Evolutionary conservation across 2,329 filamentous ascomycete species (phyloP), one percentile per base, ranked within the genome.

Genomic region (Cercospora zeae-maydis): DNA sequence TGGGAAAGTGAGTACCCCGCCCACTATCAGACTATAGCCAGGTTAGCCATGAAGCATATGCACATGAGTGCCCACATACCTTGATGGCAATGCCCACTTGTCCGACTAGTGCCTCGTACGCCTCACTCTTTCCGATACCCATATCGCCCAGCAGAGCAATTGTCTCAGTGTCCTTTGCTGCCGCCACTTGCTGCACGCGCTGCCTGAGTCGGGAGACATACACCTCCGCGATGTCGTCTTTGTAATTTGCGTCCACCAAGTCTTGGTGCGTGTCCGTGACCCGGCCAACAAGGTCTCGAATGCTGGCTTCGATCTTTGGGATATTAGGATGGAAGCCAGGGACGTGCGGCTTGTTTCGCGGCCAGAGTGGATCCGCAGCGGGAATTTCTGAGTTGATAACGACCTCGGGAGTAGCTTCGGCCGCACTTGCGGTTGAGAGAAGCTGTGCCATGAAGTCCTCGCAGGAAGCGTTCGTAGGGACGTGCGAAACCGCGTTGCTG

Each of bases 1-100:
- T 58, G 2, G 63, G 57, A 19, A 65, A 59, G 30, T 63, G 53
- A 3, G 63, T 65, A 7, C 64, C 61, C 1, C 62, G 61, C 1
- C 56, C 58, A 4, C 37, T 52, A 4, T 52, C 58, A 11, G 47
- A 54, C 55, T 51, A 21, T 9, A 30, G n/a, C 8, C 13, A 14
- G 14, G 10, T 49, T 30, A 49, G 45, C 24, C 5, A 4, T 4
- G 11, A n/a, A 5, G 16, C 37, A 42, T n/a, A n/a, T n/a, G n/a
- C n/a, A 14, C 34, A 36, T 36, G 14, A 36, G 34, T 36, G 34
- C 34, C 34, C 37, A 21, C 37, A 14, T 30, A 51, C 45, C 45
- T 58, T 58, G 30, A 58, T 58, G 1, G 55, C 55, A 6, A 58
- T 58, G 2, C 55, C 55, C 1, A 21, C 16, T 4, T 34, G 55